Evolutionary conservation across 176 grass and related monocot genomes (phyloP).

Genomic region (Triticum turgidum): DNA sequence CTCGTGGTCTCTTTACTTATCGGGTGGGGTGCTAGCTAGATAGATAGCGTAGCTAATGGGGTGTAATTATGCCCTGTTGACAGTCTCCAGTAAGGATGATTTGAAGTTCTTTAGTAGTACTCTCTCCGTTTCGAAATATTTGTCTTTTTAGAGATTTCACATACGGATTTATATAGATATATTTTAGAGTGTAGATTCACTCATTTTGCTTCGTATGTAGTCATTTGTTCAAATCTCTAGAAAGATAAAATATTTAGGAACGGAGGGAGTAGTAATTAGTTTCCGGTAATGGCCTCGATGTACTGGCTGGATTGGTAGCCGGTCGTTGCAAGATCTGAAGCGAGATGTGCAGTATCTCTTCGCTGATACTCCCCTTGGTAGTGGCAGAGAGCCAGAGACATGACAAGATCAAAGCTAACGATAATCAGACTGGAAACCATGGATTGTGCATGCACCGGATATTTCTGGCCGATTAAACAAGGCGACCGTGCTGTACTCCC

Average conservation of each 20-base stretch:
- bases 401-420: background rate
- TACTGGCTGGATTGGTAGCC: background rate
- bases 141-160: too few species aligned
- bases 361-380: background rate
- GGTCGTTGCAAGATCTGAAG: background rate
- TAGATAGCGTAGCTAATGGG: background rate
- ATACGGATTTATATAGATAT: too few species aligned
- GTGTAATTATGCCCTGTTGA: background rate
- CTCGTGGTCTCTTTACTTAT: background rate
- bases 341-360: slow-evolving; percentile 8
- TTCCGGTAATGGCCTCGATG: background rate
- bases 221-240: too few species aligned
- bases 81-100: background rate
- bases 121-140: too few species aligned
- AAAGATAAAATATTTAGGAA: too few species aligned
- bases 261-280: too few species aligned
- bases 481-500: background rate
- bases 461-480: background rate
- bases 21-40: background rate
- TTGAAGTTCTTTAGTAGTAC: background rate
- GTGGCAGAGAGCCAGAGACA: background rate
- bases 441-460: background rate
- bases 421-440: background rate
- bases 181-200: too few species aligned
- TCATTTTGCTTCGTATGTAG: too few species aligned